Evolutionary conservation across 129 eudicot genomes (phyloP).

Genomic region (Pittosporum tobira): DNA sequence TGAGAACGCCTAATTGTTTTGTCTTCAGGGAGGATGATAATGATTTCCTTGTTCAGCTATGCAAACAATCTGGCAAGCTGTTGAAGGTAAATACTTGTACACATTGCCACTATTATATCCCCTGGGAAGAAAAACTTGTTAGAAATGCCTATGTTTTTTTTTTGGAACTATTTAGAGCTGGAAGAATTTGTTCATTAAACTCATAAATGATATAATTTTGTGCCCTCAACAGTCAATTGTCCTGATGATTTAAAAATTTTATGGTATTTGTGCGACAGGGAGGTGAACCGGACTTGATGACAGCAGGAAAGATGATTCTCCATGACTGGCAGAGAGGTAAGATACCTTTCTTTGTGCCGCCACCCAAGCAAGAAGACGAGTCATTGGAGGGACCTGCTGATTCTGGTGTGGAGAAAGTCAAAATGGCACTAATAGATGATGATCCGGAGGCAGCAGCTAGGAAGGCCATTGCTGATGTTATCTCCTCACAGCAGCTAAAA

Average conservation of each 20-base stretch:
- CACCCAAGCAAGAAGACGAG: constrained; percentile 58
- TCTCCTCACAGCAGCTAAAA: constrained; percentile 4
- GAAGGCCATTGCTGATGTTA: constrained; percentile 12
- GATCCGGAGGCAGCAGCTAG: constrained; percentile 5
- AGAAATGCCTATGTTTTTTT: neutral
- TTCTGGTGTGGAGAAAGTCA: constrained; percentile 22
- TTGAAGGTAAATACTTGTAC: constrained; percentile 40
- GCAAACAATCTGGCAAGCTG: constrained; percentile 81
- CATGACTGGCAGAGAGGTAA: constrained; percentile 99
- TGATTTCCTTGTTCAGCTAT: constrained; percentile 84
- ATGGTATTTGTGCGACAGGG: no score
- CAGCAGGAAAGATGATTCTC: constrained; percentile 94
- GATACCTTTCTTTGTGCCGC: constrained; percentile 89
- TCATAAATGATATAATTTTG: no score
- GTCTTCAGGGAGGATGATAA: constrained; percentile 72
- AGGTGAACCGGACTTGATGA: constrained; percentile 88
- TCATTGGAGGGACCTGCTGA: constrained; percentile 19
- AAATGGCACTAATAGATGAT: no score
- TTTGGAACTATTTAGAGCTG: neutral
- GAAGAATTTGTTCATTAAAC: no score
- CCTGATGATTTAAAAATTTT: no score
- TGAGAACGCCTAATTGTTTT: neutral
- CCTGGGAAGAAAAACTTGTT: neutral
- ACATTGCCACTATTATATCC: neutral
- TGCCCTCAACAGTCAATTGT: no score